Conservation (phyloP, 2,329 filamentous ascomycete genomes). For the Beauveria brongniartii region DNA sequence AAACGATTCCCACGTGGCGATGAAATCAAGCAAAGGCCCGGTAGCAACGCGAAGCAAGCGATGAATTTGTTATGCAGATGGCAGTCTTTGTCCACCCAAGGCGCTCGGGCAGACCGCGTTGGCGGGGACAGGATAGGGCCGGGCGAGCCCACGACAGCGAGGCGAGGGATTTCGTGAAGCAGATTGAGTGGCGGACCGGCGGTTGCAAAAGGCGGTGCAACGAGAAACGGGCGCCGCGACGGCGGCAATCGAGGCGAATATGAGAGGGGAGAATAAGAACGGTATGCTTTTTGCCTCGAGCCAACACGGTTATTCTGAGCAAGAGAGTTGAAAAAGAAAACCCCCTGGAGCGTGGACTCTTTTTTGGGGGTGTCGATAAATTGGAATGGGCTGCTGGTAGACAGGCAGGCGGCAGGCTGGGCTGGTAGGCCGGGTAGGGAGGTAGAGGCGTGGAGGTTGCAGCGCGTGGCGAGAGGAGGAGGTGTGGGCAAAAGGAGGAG, state of each 20-base stretch:
- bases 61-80: neutral
- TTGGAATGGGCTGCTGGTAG: constrained; percentile 1
- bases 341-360: constrained; percentile 1
- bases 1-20: neutral
- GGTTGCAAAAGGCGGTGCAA: neutral
- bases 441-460: constrained; percentile 12
- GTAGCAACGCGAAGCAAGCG: neutral
- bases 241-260: neutral
- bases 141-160: neutral
- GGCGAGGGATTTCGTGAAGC: constrained; percentile 6
- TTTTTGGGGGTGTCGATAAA: constrained; percentile 13
- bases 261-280: neutral
- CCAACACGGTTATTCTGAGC: neutral
- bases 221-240: neutral
- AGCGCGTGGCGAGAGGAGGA: constrained; percentile 1
- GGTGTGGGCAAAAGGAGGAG: constrained; percentile 18
- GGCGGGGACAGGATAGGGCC: constrained; percentile 3
- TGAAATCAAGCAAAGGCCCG: neutral
- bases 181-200: neutral
- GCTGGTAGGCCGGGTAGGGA: too few species aligned
- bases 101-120: constrained; percentile 1
- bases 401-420: neutral
- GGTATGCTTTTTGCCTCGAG: neutral
- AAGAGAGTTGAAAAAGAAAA: neutral
- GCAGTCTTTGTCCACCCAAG: neutral